Percentiles rank a stretch among this genome's conserved stretches.
Evolutionary conservation across 768 basidiomycete species (phyloP).

Genomic region (Kwoniella heveanensis): DNA sequence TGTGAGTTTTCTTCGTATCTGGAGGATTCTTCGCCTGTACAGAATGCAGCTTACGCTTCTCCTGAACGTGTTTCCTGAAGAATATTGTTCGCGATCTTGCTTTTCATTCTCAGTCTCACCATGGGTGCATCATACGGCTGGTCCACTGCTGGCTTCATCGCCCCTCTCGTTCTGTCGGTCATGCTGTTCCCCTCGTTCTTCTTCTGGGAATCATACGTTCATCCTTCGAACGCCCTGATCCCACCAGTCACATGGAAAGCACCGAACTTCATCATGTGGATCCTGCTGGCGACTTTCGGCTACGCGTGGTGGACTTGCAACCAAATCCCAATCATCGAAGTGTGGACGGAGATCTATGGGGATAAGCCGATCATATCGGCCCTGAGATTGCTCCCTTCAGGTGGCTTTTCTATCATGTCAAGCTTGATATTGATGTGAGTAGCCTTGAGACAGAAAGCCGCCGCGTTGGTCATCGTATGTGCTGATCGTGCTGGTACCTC

Average conservation of each 20-base stretch:
- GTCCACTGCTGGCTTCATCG: constrained; percentile 34
- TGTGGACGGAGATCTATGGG: background rate
- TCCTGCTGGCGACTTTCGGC: constrained; percentile 34
- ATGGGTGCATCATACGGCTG: constrained; percentile 45
- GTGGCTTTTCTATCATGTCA: constrained; percentile 1
- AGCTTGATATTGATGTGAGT: constrained; percentile 13
- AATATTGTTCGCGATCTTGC: constrained; percentile 38
- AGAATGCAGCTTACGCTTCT: too few species aligned
- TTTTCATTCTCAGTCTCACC: constrained; percentile 49
- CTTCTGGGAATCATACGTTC: constrained; percentile 32
- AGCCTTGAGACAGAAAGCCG: constrained; percentile 4
- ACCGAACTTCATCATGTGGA: constrained; percentile 41
- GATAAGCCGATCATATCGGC: background rate
- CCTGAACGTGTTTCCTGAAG: background rate
- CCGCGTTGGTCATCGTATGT: constrained; percentile 58
- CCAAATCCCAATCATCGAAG: constrained; percentile 11
- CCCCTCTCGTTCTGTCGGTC: constrained; percentile 40
- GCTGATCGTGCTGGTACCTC: constrained; percentile 63
- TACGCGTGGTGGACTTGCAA: constrained; percentile 36
- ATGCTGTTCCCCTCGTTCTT: constrained; percentile 40
- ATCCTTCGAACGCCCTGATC: constrained; percentile 30
- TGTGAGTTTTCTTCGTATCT: constrained; percentile 10
- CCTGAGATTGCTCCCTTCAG: constrained; percentile 2
- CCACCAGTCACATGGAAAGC: constrained; percentile 43
- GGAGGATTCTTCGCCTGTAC: too few species aligned